Percentiles rank a stretch among this genome's conserved stretches.
Evolutionary conservation across 2,329 filamentous ascomycete genomes (phyloP).

Genomic region (Sporothrix protearum): DNA sequence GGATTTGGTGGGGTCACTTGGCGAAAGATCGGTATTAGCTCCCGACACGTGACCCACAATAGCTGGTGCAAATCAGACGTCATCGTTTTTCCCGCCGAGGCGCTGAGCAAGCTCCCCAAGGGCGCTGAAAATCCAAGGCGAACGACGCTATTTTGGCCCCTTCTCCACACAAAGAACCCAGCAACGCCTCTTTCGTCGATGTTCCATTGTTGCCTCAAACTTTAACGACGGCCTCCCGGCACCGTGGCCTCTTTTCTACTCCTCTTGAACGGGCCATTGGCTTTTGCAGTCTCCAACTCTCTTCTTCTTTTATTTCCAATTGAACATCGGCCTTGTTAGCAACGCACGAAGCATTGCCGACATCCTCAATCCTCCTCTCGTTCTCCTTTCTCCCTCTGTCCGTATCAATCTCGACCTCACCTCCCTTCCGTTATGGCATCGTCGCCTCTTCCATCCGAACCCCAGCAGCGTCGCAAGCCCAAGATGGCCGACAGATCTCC

Average conservation of each 20-base stretch:
- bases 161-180: neutral
- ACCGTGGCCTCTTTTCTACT: neutral
- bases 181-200: neutral
- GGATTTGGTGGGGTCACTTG: neutral
- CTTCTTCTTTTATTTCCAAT: neutral
- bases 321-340: no score
- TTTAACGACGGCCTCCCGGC: constrained; percentile 2
- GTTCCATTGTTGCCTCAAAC: constrained; percentile 15
- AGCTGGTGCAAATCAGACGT: neutral
- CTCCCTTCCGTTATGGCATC: constrained; percentile 13
- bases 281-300: neutral
- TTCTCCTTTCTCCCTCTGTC: neutral
- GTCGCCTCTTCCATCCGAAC: constrained; percentile 5
- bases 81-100: neutral
- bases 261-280: neutral
- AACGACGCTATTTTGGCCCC: constrained; percentile 9
- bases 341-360: neutral
- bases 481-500: constrained; percentile 20
- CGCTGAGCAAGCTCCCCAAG: constrained; percentile 5
- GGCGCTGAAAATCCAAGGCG: neutral
- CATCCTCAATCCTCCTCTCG: neutral
- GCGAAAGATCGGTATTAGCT: neutral
- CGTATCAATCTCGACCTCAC: neutral
- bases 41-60: neutral
- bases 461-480: constrained; percentile 21